Base-by-base conservation (phyloP, 78 protist genomes). In the Chrysochromulina tobinii region DNA sequence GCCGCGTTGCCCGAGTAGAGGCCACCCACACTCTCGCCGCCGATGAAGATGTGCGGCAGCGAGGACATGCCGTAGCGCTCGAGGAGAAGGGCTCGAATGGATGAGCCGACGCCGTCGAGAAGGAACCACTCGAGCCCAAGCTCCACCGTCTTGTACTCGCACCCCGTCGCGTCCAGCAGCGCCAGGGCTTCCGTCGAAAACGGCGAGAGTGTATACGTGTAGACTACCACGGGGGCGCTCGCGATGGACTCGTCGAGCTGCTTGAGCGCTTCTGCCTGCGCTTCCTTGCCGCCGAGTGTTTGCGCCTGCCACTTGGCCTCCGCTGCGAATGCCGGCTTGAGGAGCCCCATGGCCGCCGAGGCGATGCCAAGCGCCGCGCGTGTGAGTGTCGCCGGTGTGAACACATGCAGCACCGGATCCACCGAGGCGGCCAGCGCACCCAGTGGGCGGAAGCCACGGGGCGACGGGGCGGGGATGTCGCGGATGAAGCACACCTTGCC, bases 81-180 rank as follows among this genome's bases (percentile, higher is more conserved):
- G 21, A 12, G 14, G 55, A 83, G 88, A 21, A 23, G 54, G 25
- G 69, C 88, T 3, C 88, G 88, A 25, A 61, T 59, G 21, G 23
- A 12, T 0, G 72, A 59, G 9, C 69, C 88, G 21, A 11, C 20
- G n/a, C 57, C 72, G 66, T 69, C 88, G 11, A 83, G 88, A 7
- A 83, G 55, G 69, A 83, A 83, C 88, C 88, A 83, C 88, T 83
- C 88, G 55, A n/a, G 53, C 12, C 88, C 88, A 51, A 59, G 69
- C 88, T 83, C 69, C 25, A 83, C 61, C 51, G 18, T 20, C 54
- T 15, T 81, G 66, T 53, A 57, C 87, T 81, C 48, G 87, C 57
- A 81, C 17, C 87, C 87, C 48, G 61, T 81, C 21, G 64, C 12
- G 20, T 81, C 87, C 17, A 81, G 87, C 23, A 81, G 87, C 18